Evolutionary conservation across 208 protist genomes (phyloP).

Genomic region (Trypanosoma theileri): DNA sequence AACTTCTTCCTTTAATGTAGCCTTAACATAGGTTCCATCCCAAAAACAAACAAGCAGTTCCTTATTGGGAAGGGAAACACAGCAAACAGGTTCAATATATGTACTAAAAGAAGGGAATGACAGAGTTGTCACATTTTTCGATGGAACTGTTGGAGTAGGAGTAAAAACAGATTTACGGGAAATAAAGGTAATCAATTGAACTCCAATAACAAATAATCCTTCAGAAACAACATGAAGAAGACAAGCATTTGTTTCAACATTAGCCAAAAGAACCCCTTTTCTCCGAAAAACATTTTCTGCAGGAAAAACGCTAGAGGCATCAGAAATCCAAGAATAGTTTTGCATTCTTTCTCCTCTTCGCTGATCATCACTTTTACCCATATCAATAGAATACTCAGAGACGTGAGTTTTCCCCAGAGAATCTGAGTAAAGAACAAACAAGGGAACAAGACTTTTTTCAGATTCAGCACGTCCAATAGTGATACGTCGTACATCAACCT

Average conservation of each 20-base stretch:
- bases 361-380: slow-evolving; percentile 21
- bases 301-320: slow-evolving; percentile 19
- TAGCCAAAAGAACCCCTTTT: slow-evolving; percentile 30
- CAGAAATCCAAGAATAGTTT: slow-evolving; percentile 21
- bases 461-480: slow-evolving; percentile 31
- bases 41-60: slow-evolving; percentile 29
- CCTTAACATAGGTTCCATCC: slow-evolving; percentile 31
- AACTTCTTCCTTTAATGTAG: slow-evolving; percentile 13
- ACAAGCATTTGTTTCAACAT: slow-evolving; percentile 61
- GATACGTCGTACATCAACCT: slow-evolving; percentile 75
- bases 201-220: slow-evolving; percentile 68
- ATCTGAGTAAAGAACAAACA: slow-evolving; percentile 76
- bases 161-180: slow-evolving; percentile 1
- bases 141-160: slow-evolving; percentile 10
- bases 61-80: slow-evolving; percentile 24
- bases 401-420: slow-evolving; percentile 61
- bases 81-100: slow-evolving; percentile 36
- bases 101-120: slow-evolving; percentile 19
- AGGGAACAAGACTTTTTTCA: slow-evolving; percentile 20
- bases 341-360: not conserved
- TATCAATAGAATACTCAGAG: slow-evolving; percentile 51
- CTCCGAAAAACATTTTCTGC: slow-evolving; percentile 17
- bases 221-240: slow-evolving; percentile 40
- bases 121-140: slow-evolving; percentile 26
- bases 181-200: slow-evolving; percentile 57